Percentiles rank a stretch among this genome's conserved stretches.
phyloP scores from a whole-genome alignment of 352 stramenopile genomes.

The Pythium periplocum region DNA sequence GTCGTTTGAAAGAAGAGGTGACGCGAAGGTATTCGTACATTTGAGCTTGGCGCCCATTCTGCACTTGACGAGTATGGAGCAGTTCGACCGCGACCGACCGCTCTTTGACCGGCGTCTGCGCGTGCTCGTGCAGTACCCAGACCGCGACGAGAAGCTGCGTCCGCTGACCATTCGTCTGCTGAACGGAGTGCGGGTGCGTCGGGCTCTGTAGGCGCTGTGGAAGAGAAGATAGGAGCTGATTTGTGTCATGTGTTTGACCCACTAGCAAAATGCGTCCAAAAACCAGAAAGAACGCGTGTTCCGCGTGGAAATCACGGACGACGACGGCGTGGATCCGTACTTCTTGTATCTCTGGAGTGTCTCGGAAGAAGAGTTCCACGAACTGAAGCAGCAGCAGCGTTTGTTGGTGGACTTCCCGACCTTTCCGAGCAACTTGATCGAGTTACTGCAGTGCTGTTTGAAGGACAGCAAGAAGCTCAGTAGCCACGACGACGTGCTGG shows the following conservation, averaged over 20 bases:
- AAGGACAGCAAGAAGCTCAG: slow-evolving; percentile 54
- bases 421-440: slow-evolving; percentile 91
- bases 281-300: slow-evolving; percentile 87
- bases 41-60: slow-evolving; percentile 15
- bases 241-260: slow-evolving; percentile 2
- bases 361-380: slow-evolving; percentile 93
- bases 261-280: slow-evolving; percentile 61
- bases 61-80: slow-evolving; percentile 48
- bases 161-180: slow-evolving; percentile 75
- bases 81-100: slow-evolving; percentile 70
- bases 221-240: not conserved
- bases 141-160: slow-evolving; percentile 74
- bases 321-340: slow-evolving; percentile 87
- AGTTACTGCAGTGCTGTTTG: slow-evolving; percentile 86
- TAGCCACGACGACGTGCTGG: slow-evolving; percentile 5
- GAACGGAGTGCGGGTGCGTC: slow-evolving; percentile 62
- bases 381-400: slow-evolving; percentile 91
- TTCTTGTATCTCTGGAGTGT: slow-evolving; percentile 93
- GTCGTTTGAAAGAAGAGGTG: slow-evolving; percentile 4
- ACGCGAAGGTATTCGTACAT: slow-evolving; percentile 12
- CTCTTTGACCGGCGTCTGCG: slow-evolving; percentile 83
- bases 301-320: slow-evolving; percentile 92
- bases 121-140: slow-evolving; percentile 76
- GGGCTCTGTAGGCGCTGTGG: not conserved
- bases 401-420: slow-evolving; percentile 91